Percentiles rank a stretch among this genome's conserved stretches.
phyloP scores from a whole-genome alignment of 1,139 yeast genomes.

The Lodderomyces margitis region DNA sequence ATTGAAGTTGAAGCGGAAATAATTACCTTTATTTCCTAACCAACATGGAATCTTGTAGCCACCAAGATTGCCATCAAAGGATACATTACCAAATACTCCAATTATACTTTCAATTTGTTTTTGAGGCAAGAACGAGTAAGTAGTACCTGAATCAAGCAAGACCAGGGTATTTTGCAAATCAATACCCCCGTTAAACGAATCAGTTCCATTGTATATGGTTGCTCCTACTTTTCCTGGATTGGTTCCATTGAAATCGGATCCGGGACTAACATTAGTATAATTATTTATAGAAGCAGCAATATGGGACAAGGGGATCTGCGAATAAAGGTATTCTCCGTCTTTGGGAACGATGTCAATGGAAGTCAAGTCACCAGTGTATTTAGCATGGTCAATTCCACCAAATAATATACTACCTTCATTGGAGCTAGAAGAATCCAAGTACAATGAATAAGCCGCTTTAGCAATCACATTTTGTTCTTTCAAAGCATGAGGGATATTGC shows the following conservation, averaged over 20 bases:
- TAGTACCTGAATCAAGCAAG: constrained; percentile 42
- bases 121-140: constrained; percentile 29
- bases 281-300: constrained; percentile 16
- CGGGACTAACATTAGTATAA: constrained; percentile 6
- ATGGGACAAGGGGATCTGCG: constrained; percentile 16
- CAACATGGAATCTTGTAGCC: constrained; percentile 31
- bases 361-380: constrained; percentile 44
- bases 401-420: constrained; percentile 49
- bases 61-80: constrained; percentile 18
- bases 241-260: constrained; percentile 10
- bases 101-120: constrained; percentile 19
- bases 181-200: constrained; percentile 14
- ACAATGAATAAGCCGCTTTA: constrained; percentile 52
- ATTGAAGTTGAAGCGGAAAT: constrained; percentile 27
- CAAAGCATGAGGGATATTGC: constrained; percentile 51
- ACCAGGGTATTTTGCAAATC: constrained; percentile 18
- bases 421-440: constrained; percentile 43
- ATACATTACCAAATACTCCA: constrained; percentile 15
- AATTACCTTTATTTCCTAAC: constrained; percentile 24
- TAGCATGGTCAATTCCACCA: constrained; percentile 59
- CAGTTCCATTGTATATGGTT: constrained; percentile 12
- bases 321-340: constrained; percentile 15
- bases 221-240: constrained; percentile 12
- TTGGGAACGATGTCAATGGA: constrained; percentile 19
- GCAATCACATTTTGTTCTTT: constrained; percentile 48